Evolutionary conservation across 208 protist genomes (phyloP).

Genomic region (Acanthamoeba royreba): DNA sequence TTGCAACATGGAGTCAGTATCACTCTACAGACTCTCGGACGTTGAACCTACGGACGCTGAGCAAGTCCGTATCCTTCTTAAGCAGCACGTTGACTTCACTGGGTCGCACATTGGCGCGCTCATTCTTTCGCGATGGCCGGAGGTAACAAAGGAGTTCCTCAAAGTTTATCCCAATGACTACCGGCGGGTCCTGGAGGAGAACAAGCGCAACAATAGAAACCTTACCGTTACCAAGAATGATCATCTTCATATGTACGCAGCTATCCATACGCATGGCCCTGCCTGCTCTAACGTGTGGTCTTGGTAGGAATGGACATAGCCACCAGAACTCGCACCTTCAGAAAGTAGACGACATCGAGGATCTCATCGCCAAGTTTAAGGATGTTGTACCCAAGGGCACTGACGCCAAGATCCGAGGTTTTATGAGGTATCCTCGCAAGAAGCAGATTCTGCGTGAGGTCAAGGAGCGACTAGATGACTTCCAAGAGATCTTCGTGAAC

Average conservation of each 20-base stretch:
- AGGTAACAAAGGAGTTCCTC: conserved; percentile 56
- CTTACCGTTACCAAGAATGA: neutral
- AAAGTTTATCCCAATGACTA: conserved; percentile 75
- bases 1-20: conserved; percentile 73
- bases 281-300: neutral
- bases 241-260: neutral
- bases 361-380: conserved; percentile 52
- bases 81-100: conserved; percentile 69
- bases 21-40: conserved; percentile 55
- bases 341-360: conserved; percentile 51
- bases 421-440: conserved; percentile 78
- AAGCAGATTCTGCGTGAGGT: conserved; percentile 65
- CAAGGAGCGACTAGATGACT: conserved; percentile 72
- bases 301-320: neutral
- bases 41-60: conserved; percentile 17
- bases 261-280: neutral
- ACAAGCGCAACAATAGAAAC: neutral
- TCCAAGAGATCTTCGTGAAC: conserved; percentile 66
- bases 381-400: neutral
- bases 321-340: neutral
- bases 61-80: conserved; percentile 30
- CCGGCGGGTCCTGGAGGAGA: conserved; percentile 49
- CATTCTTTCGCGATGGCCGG: conserved; percentile 73
- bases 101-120: conserved; percentile 58
- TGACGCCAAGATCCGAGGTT: conserved; percentile 66